Evolutionary conservation across 2,329 filamentous ascomycete genomes (phyloP), one percentile per base, ranked within the genome.

Genomic region (Cladophialophora exuberans): DNA sequence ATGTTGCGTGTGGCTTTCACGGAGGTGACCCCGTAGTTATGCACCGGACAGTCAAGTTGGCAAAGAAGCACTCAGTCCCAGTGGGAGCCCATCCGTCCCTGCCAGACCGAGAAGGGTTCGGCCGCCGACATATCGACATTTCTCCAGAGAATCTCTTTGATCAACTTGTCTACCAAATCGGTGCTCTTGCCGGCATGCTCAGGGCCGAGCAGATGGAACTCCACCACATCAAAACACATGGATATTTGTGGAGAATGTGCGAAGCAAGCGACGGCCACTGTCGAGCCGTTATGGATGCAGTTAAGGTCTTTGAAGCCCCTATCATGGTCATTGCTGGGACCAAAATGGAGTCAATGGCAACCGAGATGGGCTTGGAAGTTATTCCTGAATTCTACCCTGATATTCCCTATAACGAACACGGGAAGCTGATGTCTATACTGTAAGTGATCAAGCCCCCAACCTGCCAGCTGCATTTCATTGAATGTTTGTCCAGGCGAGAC

Each of bases 61-160:
- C 80, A 69, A 85, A 84, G 67, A 65, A 74, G 31, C 77, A 83
- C 68, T 73, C 74, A 54, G 76, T 86, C 52, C 73, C 72, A 35
- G 70, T 82, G 4, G 84, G 84, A 6, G 84, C 84, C 0, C 84
- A 87, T 60, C 84, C 84, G 0, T 82, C 83, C 1, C 71, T 86
- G 0, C 83, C 81, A n/a, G 84, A 87, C 65, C 74, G 84, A 15
- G 78, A 83, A 68, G 84, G 83, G 6, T 87, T 87, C 62, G 84
- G 84, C 2, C 73, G 84, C 1, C 76, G 84, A 17, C 77, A 81
- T 54, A 85, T 87, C 67, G 79, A 80, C 36, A 73, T 86, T 61
- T 70, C 74, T 1, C 73, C 80, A 1, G 77, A 79, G 13, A 82
- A 85, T 60, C 71, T 82, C 54, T 80, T 79, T 2, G 80, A 80